Evolutionary conservation across 2,329 filamentous ascomycete species (phyloP), one percentile per base, ranked within the genome.

Genomic region (Scedosporium apiospermum): DNA sequence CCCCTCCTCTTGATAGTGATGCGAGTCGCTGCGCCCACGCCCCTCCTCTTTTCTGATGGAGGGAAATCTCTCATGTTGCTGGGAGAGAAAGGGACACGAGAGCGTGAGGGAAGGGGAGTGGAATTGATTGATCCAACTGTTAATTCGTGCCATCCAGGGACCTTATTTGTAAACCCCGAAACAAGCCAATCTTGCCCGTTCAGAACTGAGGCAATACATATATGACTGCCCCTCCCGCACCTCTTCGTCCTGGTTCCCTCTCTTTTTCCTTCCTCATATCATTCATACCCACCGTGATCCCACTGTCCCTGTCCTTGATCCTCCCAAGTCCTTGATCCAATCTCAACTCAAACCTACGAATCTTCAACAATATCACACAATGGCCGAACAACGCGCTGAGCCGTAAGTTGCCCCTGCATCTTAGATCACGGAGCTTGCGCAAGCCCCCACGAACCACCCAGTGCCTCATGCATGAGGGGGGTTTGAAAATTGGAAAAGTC

Each of bases 311-410:
- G 12, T 5, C 16, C 23, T 38, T 62, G 34, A 55, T 57, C 63
- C 30, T 44, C 27, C 46, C 42, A 57, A 42, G 10, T 42, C 53
- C 61, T 38, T 34, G 42, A 58, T 62, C n/a, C 64, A 34, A 26
- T 46, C 42, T 2, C 6, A 30, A 7, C 16, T 30, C 55, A 26
- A 38, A 38, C 4, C 16, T n/a, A 18, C n/a, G 21, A 57, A 21
- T 49, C 27, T n/a, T n/a, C 60, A 62, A 27, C 18, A 27, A 26
- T 18, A 42, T 21, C 57, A 53, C 55, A 63, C 57, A 58, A 63
- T 63, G 60, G 60, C 60, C 44, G 60, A 57, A 59, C 62, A 58
- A 27, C 41, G 34, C 46, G 57, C 55, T 60, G 38, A 41, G 14
- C 60, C 60, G 60, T 62, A 57, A 57, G 60, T 62, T 4, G 10